Conservation (phyloP, 352 stramenopile genomes). For the Phytophthora vignae region DNA sequence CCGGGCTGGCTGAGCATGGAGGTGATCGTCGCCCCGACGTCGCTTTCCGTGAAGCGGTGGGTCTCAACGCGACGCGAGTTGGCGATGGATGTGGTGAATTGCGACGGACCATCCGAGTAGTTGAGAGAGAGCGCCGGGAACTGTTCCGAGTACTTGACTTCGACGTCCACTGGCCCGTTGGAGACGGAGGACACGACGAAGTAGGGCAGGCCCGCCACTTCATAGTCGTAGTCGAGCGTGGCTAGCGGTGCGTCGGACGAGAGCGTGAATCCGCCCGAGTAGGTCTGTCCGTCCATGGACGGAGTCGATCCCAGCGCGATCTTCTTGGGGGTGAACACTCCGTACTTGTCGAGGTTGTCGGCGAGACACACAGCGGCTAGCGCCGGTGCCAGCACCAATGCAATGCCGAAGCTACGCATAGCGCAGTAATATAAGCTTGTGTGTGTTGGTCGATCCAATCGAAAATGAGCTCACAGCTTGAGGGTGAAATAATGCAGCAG, state of each 20-base stretch:
- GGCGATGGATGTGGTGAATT: constrained; percentile 28
- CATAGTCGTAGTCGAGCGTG: constrained; percentile 42
- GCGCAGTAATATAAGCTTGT: not conserved
- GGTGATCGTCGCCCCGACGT: constrained; percentile 25
- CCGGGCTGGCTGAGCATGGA: constrained; percentile 38
- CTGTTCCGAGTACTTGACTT: constrained; percentile 43
- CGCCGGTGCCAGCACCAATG: constrained; percentile 11
- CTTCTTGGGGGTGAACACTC: constrained; percentile 42
- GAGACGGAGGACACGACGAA: constrained; percentile 32
- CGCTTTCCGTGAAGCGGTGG: constrained; percentile 24
- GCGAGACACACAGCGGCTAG: constrained; percentile 15
- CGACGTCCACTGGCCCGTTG: constrained; percentile 33
- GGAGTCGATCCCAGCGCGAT: constrained; percentile 26
- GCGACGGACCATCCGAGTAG: constrained; percentile 35
- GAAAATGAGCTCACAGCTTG: not conserved
- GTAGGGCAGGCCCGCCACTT: constrained; percentile 37
- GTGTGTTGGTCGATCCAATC: constrained; percentile 11
- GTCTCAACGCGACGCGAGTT: constrained; percentile 43
- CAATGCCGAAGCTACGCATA: constrained; percentile 14
- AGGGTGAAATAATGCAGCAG: too few species aligned
- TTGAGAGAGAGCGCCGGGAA: constrained; percentile 33
- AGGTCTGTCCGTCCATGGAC: constrained; percentile 19
- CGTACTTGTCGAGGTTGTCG: constrained; percentile 27
- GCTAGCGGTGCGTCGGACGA: constrained; percentile 23
- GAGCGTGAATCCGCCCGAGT: constrained; percentile 29